These are phyloP conservation scores for Stramenopiles sp. DNA, from an alignment of 352 stramenopile genomes.

Conservation along the genomic window DNA sequence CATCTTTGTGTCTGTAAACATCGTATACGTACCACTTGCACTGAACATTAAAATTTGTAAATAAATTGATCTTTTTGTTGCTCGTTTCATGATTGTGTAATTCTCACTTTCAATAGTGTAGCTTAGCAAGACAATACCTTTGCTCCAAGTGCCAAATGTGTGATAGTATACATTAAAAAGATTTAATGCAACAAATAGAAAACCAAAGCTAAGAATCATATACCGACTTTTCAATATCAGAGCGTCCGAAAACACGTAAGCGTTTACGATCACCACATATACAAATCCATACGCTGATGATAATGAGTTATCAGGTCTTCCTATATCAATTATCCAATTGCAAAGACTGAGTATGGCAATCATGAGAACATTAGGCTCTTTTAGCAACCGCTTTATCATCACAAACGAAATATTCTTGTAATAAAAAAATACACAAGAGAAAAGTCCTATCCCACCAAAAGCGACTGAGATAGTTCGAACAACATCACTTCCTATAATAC, in stretches of 20 bases:
- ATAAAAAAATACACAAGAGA: background rate
- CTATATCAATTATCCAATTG: constrained; percentile 11
- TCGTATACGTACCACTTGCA: background rate
- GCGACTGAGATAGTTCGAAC: background rate
- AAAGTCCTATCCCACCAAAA: background rate
- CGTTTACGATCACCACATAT: background rate
- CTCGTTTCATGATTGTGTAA: background rate
- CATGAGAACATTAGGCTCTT: background rate
- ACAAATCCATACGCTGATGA: background rate
- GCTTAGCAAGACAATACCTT: background rate
- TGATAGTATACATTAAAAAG: background rate
- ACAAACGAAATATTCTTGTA: background rate
- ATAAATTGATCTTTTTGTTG: background rate
- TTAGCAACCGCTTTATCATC: background rate
- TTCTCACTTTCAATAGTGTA: background rate
- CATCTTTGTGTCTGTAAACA: background rate
- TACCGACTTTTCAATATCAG: background rate
- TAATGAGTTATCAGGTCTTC: background rate
- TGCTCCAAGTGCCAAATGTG: background rate
- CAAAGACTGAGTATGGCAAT: background rate
- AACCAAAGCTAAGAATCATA: background rate
- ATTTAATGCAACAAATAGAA: background rate
- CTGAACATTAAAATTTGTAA: background rate
- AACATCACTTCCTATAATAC: background rate
- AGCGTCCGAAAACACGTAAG: background rate